Evolutionary conservation across 2,329 filamentous ascomycete species (phyloP), one percentile per base, ranked within the genome.

Genomic region (Biscogniauxia marginata): DNA sequence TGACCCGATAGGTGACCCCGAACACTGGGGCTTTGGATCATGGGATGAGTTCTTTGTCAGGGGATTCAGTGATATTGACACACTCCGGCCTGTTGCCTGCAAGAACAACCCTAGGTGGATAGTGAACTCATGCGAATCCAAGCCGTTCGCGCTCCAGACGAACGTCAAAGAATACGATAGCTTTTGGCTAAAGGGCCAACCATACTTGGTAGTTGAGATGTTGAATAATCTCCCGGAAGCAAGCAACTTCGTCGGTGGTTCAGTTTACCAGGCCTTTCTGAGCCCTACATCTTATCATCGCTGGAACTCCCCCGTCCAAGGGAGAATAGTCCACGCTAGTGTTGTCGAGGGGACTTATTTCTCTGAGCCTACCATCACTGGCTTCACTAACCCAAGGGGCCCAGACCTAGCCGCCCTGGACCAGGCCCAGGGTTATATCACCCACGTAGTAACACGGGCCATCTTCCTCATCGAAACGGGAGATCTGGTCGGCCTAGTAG

Each of bases 391-490:
- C 21, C 65, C 68, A 1, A 24, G 56, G 1, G 50, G 48, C 11
- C 50, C 55, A 1, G 53, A 66, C 19, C 53, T 46, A 46, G 69
- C 16, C 66, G 70, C 4, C 65, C 71, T 9, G 61, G 71, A 71
- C 3, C 71, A 74, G 0, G 79, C 79, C 0, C 85, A 90, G 70
- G 84, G 83, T 1, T 91, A 89, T 58, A 71, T 90, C 45, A 82
- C 83, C 0, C 76, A 80, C 0, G 73, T 87, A 8, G 87, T 87
- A 0, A 86, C 87, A 1, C 75, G 88, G 4, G 86, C 83, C 0
- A 70, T 91, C 51, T 84, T 90, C 61, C 81, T 88, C 61, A 82
- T 90, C 53, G 79, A 89, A 65, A 84, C 86, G 0, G 85, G 88
- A 58, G 84, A 87, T 55, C 74, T 76, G 1, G 83, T 90, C 34